These are phyloP conservation scores for Taiwanofungus camphoratus DNA, from an alignment of 1,284 basidiomycete species.

Conservation along the genomic window DNA sequence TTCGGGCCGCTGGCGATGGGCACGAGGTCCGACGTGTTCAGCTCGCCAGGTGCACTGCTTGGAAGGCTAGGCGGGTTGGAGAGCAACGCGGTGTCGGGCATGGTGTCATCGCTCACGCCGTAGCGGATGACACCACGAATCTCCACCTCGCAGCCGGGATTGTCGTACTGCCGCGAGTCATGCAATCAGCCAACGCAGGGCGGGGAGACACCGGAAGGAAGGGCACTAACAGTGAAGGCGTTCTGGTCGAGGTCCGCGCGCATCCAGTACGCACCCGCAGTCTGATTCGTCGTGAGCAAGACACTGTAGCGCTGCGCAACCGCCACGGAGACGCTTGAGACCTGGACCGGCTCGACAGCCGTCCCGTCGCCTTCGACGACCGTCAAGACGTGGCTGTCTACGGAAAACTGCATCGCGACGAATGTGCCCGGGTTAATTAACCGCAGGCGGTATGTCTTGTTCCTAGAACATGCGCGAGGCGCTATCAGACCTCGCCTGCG, in stretches of 20 bases:
- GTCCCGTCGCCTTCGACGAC: conserved; percentile 45
- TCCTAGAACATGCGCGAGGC: conserved; percentile 1
- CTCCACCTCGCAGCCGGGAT: conserved; percentile 29
- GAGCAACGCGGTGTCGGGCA: conserved; percentile 17
- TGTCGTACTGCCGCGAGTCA: conserved; percentile 19
- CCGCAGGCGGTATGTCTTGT: conserved; percentile 42
- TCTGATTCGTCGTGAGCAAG: conserved; percentile 33
- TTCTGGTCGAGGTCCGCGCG: conserved; percentile 34
- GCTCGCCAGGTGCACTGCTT: conserved; percentile 15
- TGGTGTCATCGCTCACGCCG: conserved; percentile 14
- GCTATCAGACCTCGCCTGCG: neutral
- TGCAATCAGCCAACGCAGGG: neutral
- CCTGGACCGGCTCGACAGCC: conserved; percentile 31
- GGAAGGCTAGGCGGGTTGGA: conserved; percentile 16
- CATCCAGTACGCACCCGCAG: conserved; percentile 34
- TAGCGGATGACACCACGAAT: conserved; percentile 31
- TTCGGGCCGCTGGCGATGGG: conserved; percentile 22
- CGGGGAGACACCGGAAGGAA: conserved; percentile 12
- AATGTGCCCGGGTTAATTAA: conserved; percentile 45
- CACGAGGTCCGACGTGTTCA: conserved; percentile 22
- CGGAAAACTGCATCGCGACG: conserved; percentile 36
- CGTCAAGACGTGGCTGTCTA: conserved; percentile 40
- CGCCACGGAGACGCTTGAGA: conserved; percentile 33
- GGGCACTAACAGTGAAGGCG: conserved; percentile 23
- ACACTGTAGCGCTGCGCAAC: conserved; percentile 44